Conservation (phyloP, 2,329 filamentous ascomycete species). For the Neonectria faginata region DNA sequence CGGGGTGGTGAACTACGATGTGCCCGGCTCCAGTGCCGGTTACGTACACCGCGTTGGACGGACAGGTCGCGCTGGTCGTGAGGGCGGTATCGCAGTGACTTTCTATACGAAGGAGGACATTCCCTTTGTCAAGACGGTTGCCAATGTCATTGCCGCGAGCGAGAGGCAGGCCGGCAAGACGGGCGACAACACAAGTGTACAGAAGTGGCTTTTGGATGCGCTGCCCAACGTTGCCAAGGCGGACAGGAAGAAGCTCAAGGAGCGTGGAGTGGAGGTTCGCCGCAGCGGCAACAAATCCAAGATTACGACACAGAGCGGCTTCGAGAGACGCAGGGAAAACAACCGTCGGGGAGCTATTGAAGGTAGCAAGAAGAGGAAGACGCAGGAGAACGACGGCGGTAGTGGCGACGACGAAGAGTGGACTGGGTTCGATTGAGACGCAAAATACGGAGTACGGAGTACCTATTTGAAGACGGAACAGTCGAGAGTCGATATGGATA, state of each 20-base stretch:
- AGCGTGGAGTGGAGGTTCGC: conserved; percentile 81
- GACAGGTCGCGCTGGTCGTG: conserved; percentile 87
- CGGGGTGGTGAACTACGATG: conserved; percentile 97
- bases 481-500: conserved; percentile 1
- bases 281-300: conserved; percentile 61
- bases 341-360: conserved; percentile 73
- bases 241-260: conserved; percentile 84
- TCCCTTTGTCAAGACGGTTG: conserved; percentile 87
- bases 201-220: conserved; percentile 89
- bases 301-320: conserved; percentile 88
- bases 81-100: conserved; percentile 90
- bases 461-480: background rate
- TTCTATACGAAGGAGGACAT: conserved; percentile 97
- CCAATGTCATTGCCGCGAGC: conserved; percentile 88
- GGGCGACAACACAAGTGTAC: conserved; percentile 69
- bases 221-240: conserved; percentile 87
- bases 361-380: conserved; percentile 68
- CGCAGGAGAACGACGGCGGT: conserved; percentile 41
- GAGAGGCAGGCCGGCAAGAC: conserved; percentile 75
- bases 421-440: conserved; percentile 57
- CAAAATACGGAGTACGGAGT: background rate
- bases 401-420: conserved; percentile 55
- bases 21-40: conserved; percentile 87
- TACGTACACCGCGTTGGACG: conserved; percentile 96
- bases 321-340: conserved; percentile 76